Base-by-base conservation (phyloP, 768 basidiomycete genomes). In the Tylopilus felleus region DNA sequence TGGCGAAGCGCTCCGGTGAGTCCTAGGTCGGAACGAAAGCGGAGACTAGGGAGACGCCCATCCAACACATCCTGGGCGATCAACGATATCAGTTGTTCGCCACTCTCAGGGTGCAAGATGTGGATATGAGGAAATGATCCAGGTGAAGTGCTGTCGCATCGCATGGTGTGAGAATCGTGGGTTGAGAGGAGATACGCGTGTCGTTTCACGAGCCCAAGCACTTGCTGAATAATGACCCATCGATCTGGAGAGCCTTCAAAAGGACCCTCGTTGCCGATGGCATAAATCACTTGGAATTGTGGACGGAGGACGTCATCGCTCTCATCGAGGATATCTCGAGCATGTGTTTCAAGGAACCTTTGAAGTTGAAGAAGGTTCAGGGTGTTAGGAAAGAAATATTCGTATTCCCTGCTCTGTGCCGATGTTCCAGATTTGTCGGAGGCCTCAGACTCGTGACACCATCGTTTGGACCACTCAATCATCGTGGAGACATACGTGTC, bases 211-310 rank as follows among this genome's bases (percentile, higher is more conserved):
- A 69, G 63, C 14, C 36, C 10, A 10, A 76, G 58, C 10, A 75
- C 47, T 33, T 72, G 62, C 38, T 73, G 61, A 0, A 59, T 63
- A 9, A 60, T 69, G 1, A 53, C 58, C 75, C 75, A 76, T 52
- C 73, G 60, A 23, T 73, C 65, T 0, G 71, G 72, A 28, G 57
- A 60, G 9, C 65, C 70, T 43, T 73, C 58, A 5, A 75, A 31
- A 3, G 49, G 58, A 19, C 27, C 53, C 46, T 65, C 66, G 2
- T 33, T 22, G 13, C 75, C 75, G 5, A 70, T 56, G 6, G 74
- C 67, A 19, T 75, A 76, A 1, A 73, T 59, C 17, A 75, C 49
- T 28, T 76, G 74, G 17, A 36, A 13, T 36, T 17, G 14, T 0
- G 35, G 35, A 17, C 7, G 16, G 17, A 36, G 35, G 35, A 36